Conservation (phyloP, 2,329 filamentous ascomycete species). For the Daldinia sp. region DNA sequence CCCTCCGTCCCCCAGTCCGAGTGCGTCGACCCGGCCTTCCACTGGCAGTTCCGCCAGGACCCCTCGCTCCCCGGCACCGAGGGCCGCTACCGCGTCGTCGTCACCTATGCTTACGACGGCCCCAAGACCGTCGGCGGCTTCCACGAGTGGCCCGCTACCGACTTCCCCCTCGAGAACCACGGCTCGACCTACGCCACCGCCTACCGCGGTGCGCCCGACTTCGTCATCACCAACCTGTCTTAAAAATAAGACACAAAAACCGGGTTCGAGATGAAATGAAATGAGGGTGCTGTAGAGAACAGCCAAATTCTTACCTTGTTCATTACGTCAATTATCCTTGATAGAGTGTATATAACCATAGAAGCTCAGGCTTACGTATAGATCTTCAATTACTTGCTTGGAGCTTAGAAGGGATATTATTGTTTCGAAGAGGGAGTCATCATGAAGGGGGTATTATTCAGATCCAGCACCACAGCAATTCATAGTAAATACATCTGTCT, state of each 20-base stretch:
- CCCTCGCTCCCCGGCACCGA: slow-evolving; percentile 42
- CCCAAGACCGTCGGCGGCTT: slow-evolving; percentile 35
- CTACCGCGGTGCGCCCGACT: slow-evolving; percentile 44
- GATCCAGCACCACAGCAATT: not conserved
- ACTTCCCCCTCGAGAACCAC: slow-evolving; percentile 39
- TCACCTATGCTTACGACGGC: slow-evolving; percentile 40
- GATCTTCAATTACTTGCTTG: slow-evolving; percentile 9
- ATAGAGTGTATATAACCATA: slow-evolving; percentile 4
- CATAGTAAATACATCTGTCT: not conserved
- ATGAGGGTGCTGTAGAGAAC: not conserved
- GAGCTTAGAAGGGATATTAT: not conserved
- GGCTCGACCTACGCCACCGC: slow-evolving; percentile 39
- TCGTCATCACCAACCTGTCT: slow-evolving; percentile 39
- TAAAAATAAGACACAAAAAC: not conserved
- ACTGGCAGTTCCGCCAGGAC: slow-evolving; percentile 49
- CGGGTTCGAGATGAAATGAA: not conserved
- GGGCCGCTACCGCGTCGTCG: slow-evolving; percentile 45
- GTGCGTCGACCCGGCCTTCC: slow-evolving; percentile 43
- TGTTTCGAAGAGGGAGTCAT: not conserved
- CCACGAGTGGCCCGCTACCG: slow-evolving; percentile 46
- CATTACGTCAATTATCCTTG: not conserved
- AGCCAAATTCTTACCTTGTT: not conserved
- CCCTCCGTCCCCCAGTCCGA: slow-evolving; percentile 36
- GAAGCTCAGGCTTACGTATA: slow-evolving; percentile 9
- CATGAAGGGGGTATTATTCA: not conserved